Percentiles rank a stretch among this genome's conserved stretches.
These are phyloP conservation scores for Colletotrichum endophyticum DNA, from an alignment of 2,329 filamentous ascomycete genomes.

Conservation along the genomic window DNA sequence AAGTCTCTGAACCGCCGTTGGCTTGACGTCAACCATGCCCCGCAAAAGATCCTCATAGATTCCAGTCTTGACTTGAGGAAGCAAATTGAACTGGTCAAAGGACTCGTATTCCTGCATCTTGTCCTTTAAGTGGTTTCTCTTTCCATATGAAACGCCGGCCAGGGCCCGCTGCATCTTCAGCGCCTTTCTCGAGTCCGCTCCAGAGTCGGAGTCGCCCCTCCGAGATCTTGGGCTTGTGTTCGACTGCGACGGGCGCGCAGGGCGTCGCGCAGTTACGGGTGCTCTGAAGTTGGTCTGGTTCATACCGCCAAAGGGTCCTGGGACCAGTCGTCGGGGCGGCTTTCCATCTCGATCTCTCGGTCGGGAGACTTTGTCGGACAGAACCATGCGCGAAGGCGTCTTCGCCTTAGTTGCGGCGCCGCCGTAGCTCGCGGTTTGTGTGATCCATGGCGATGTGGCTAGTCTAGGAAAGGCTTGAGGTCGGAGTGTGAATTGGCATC, in stretches of 20 bases:
- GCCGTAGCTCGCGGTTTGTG: constrained; percentile 40
- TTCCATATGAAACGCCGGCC: constrained; percentile 76
- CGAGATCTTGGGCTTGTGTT: constrained; percentile 33
- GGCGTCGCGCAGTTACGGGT: constrained; percentile 9
- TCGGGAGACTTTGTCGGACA: constrained; percentile 58
- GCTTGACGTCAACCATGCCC: constrained; percentile 75
- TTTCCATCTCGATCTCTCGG: constrained; percentile 37
- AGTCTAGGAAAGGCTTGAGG: constrained; percentile 3
- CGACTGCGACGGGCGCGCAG: constrained; percentile 14
- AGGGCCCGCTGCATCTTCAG: constrained; percentile 92
- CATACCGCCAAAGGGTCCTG: constrained; percentile 61
- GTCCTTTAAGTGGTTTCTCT: constrained; percentile 57
- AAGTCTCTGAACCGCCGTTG: constrained; percentile 88
- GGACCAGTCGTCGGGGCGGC: constrained; percentile 40
- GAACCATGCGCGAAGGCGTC: constrained; percentile 60
- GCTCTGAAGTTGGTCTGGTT: constrained; percentile 56
- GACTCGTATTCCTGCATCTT: constrained; percentile 71
- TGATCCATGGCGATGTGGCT: constrained; percentile 33
- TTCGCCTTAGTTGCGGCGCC: constrained; percentile 34
- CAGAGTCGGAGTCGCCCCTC: constrained; percentile 31
- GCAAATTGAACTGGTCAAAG: constrained; percentile 81
- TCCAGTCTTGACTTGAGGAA: constrained; percentile 74
- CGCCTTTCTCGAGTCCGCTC: constrained; percentile 61
- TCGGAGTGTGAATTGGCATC: constrained; percentile 14
- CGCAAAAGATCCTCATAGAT: constrained; percentile 76